Conservation (phyloP, 306 rosid species). For the Pyrus bretschneideri region DNA sequence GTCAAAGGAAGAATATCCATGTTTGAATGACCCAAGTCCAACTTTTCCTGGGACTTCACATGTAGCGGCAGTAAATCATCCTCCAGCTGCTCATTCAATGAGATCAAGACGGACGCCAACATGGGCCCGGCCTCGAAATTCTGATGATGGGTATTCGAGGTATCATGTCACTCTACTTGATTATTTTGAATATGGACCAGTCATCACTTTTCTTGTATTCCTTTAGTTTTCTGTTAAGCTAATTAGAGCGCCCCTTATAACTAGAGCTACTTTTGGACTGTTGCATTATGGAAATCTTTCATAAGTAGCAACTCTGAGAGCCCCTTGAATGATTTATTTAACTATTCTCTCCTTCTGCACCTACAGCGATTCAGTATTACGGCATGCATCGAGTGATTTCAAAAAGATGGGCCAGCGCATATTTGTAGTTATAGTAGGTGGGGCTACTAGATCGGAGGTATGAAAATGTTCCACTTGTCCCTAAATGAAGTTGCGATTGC, state of each 20-base stretch:
- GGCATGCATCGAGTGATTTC: constrained; percentile 82
- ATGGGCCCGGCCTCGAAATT: constrained; percentile 87
- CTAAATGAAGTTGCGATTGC: neutral
- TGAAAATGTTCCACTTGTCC: constrained; percentile 2
- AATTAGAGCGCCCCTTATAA: too few relatives aligned
- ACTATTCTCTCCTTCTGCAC: constrained; percentile 13
- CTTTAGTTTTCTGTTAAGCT: neutral
- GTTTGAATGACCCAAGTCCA: constrained; percentile 87
- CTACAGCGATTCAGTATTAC: constrained; percentile 70
- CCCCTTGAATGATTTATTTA: neutral
- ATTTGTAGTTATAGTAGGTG: constrained; percentile 87
- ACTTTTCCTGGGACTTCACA: constrained; percentile 52
- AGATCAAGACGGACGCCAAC: constrained; percentile 81
- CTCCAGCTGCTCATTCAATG: constrained; percentile 76
- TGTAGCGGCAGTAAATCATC: constrained; percentile 35
- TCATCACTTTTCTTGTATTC: too few relatives aligned
- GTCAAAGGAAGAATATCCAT: constrained; percentile 87
- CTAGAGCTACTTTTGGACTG: neutral
- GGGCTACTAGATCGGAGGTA: constrained; percentile 98
- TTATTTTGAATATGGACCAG: too few relatives aligned
- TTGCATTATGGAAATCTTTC: neutral
- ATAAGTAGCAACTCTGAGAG: neutral
- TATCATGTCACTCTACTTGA: constrained; percentile 5
- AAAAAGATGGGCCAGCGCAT: constrained; percentile 85
- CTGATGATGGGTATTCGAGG: constrained; percentile 98